A percentile compares a stretch with the other conserved stretches of the same genome.
phyloP scores from a whole-genome alignment of 2,329 filamentous ascomycete species.

The Cytospora chrysosperma region DNA sequence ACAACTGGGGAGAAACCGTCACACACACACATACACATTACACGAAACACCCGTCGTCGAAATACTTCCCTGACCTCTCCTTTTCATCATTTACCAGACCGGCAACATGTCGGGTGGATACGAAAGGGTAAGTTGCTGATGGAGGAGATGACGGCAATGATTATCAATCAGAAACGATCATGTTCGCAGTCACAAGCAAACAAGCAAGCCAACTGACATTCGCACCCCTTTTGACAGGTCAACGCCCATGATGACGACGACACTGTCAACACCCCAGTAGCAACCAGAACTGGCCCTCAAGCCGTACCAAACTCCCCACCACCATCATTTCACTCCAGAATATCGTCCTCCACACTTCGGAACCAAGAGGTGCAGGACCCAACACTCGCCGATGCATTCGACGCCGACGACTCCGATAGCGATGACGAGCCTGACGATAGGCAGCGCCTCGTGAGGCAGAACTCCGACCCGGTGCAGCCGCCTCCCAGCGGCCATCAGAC shows the following conservation, averaged over 20 bases:
- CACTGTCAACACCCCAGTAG: conserved; percentile 35
- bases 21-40: not conserved
- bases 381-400: conserved; percentile 91
- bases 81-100: conserved; percentile 11
- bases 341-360: conserved; percentile 63
- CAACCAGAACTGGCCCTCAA: conserved; percentile 33
- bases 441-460: conserved; percentile 74
- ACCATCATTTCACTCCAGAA: conserved; percentile 85
- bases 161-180: not conserved
- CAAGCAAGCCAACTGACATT: conserved; percentile 4
- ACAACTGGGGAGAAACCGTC: not conserved
- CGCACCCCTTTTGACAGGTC: conserved; percentile 43
- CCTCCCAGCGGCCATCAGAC: not conserved
- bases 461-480: conserved; percentile 35
- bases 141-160: not conserved
- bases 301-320: conserved; percentile 60
- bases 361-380: conserved; percentile 54
- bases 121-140: conserved; percentile 54
- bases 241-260: conserved; percentile 60
- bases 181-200: not conserved
- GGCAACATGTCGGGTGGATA: conserved; percentile 55
- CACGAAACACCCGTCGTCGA: not conserved
- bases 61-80: not conserved
- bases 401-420: conserved; percentile 73
- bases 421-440: conserved; percentile 77